Percentiles rank a stretch among this genome's conserved stretches.
phyloP scores from a whole-genome alignment of 805 yeast genomes.

The Torulaspora indica region DNA sequence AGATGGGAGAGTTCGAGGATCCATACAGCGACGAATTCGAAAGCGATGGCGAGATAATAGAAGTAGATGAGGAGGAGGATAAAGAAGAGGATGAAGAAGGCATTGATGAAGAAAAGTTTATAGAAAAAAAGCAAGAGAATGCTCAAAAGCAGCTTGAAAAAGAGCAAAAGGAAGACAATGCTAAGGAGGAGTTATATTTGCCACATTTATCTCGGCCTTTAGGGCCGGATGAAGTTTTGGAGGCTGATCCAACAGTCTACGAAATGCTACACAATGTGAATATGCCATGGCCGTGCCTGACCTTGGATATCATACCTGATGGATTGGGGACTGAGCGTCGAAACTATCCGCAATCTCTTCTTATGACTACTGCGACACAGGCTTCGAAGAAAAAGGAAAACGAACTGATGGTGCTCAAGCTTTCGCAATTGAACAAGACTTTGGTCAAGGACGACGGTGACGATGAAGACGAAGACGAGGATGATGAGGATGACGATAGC shows the following conservation, averaged over 20 bases:
- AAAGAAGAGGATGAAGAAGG: constrained; percentile 39
- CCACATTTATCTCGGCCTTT: constrained; percentile 87
- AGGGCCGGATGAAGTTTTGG: constrained; percentile 93
- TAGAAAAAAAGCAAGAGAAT: constrained; percentile 36
- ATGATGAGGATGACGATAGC: constrained; percentile 62
- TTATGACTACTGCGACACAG: constrained; percentile 89
- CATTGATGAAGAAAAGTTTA: constrained; percentile 35
- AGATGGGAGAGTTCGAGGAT: constrained; percentile 83
- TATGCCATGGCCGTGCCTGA: constrained; percentile 95
- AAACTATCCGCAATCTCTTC: constrained; percentile 80
- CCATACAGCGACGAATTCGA: constrained; percentile 89
- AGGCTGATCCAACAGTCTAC: constrained; percentile 93
- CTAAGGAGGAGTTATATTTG: constrained; percentile 54
- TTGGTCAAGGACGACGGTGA: constrained; percentile 78
- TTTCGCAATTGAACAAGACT: constrained; percentile 79
- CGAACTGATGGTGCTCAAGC: constrained; percentile 77
- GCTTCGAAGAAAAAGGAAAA: constrained; percentile 84
- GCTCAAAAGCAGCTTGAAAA: constrained; percentile 38
- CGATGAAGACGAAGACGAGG: constrained; percentile 68
- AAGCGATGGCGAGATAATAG: constrained; percentile 85
- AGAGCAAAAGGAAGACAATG: constrained; percentile 37
- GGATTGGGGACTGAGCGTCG: constrained; percentile 82
- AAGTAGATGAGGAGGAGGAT: constrained; percentile 61
- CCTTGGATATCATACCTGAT: constrained; percentile 86
- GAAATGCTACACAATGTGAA: constrained; percentile 94